These are phyloP conservation scores for Serendipita sp. DNA, from an alignment of 768 basidiomycete species.

Conservation along the genomic window DNA sequence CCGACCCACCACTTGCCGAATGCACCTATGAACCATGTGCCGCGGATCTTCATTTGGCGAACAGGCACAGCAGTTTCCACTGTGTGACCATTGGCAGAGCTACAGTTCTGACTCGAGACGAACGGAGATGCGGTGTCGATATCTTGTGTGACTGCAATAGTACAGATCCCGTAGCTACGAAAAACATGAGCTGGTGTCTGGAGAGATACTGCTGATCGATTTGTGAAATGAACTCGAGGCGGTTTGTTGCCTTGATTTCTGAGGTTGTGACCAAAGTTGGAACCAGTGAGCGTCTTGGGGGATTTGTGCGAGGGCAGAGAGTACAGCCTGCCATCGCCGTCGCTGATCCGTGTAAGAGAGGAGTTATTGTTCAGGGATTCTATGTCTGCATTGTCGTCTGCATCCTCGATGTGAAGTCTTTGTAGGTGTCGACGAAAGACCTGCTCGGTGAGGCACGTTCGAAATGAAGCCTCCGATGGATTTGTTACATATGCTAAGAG, in stretches of 20 bases:
- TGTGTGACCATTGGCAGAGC: constrained; percentile 7
- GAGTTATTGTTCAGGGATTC: constrained; percentile 10
- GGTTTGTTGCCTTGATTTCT: background rate
- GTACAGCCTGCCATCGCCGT: background rate
- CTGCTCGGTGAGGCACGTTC: constrained; percentile 89
- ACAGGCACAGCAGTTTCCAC: constrained; percentile 2
- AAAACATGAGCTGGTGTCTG: constrained; percentile 83
- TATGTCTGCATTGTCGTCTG: constrained; percentile 31
- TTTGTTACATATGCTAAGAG: constrained; percentile 80
- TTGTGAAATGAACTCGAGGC: constrained; percentile 67
- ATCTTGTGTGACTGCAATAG: constrained; percentile 63
- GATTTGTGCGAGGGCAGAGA: background rate
- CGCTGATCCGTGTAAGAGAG: constrained; percentile 11
- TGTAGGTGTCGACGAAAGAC: constrained; percentile 90
- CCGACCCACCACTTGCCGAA: constrained; percentile 89
- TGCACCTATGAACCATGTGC: constrained; percentile 80
- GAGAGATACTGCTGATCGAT: constrained; percentile 80
- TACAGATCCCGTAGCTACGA: constrained; percentile 73
- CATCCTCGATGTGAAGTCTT: constrained; percentile 52
- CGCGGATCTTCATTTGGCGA: constrained; percentile 21
- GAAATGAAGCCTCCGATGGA: constrained; percentile 84
- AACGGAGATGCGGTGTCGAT: constrained; percentile 23
- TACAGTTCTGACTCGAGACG: too few relatives aligned
- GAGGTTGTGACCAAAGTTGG: constrained; percentile 8
- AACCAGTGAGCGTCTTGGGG: background rate